Base-by-base conservation (phyloP, 345 rosid species). In the Sapria himalayana region DNA sequence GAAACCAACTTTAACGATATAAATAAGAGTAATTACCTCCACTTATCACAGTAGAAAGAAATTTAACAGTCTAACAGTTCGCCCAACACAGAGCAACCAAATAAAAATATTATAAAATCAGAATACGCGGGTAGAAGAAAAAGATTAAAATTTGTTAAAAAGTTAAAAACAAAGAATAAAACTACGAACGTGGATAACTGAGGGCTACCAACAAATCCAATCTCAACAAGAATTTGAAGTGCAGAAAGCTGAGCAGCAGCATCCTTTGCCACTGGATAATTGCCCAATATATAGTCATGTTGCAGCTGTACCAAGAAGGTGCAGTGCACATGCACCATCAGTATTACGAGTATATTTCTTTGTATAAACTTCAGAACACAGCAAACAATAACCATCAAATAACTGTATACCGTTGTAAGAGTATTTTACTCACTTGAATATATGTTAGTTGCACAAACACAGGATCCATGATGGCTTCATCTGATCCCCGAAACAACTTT, bases 191-290 rank as follows among this genome's bases (percentile, higher is more conserved):
- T 69, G 85, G 80, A 89, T 37, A 74, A 65, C 66, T 89, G 94
- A 9, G 94, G 94, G 56, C 59, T 76, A 61, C 51, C 65, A 54
- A 76, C 70, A 74, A 63, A 72, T 47, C 98, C 98, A 62, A 82
- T 72, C 47, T 81, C 98, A 49, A 76, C 91, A 50, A 89, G 67
- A 53, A 89, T 89, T 51, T 89, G 98, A 61, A 89, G 62, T 19
- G 94, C 98, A 50, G 91, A 89, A 49, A 89, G 59, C 57, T 82
- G 94, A 3, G 93, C 94, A 60, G 94, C 94, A 72, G 76, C 94
- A 60, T 89, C 98, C 64, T 94, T 77, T 52, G 94, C 98, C 52
- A 89, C 93, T 29, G 98, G 98, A 71, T 82, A 89, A 63, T 82
- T 82, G 45, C 98, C 98, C 64, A 72, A 56, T 43, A 82, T 63